phyloP scores from a whole-genome alignment of 2,329 filamentous ascomycete species.

The Neopestalotiopsis clavispora region DNA sequence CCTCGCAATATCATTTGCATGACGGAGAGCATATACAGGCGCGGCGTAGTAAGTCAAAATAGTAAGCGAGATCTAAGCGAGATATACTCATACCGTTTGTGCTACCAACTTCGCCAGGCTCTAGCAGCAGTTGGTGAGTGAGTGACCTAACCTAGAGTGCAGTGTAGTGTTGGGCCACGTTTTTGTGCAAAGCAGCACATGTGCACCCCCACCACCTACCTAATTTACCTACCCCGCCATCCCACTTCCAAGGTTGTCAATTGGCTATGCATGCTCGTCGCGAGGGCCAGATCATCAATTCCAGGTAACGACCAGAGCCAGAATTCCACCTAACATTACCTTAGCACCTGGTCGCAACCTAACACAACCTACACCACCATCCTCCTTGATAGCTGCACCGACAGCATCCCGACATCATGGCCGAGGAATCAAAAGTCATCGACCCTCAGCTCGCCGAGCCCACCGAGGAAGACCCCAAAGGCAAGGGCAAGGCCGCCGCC shows the following conservation, averaged over 20 bases:
- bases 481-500: conserved; percentile 46
- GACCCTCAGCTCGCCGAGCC: conserved; percentile 48
- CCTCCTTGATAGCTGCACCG: not conserved
- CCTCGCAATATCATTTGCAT: too few species aligned
- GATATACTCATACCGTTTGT: not conserved
- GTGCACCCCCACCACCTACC: not conserved
- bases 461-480: conserved; percentile 48
- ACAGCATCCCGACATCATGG: conserved; percentile 30
- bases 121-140: too few species aligned
- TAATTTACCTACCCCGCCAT: not conserved
- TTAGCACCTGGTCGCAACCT: not conserved
- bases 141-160: too few species aligned
- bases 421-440: conserved; percentile 67
- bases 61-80: not conserved
- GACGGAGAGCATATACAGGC: too few species aligned
- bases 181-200: not conserved
- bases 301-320: not conserved
- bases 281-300: not conserved
- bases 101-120: too few species aligned
- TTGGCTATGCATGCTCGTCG: not conserved
- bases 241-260: not conserved
- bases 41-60: not conserved
- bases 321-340: not conserved
- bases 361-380: not conserved
- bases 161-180: too few species aligned